Percentiles rank a stretch among this genome's conserved stretches.
phyloP scores from a whole-genome alignment of 1,284 basidiomycete genomes.

The Trametes sp. region DNA sequence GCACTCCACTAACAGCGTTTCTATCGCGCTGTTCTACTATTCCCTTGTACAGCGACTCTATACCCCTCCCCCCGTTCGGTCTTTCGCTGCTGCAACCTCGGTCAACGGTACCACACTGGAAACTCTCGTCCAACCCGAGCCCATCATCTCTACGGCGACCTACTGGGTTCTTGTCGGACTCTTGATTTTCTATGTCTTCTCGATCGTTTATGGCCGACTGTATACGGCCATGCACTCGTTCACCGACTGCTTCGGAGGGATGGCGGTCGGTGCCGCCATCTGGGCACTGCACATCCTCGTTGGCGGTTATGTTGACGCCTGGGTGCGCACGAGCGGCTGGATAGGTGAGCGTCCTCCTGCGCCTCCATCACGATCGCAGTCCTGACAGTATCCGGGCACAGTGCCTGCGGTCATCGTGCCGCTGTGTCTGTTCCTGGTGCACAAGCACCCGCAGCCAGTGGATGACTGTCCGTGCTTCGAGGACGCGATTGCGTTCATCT shows the following conservation, averaged over 20 bases:
- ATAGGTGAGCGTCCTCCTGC: slow-evolving; percentile 49
- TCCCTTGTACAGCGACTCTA: slow-evolving; percentile 61
- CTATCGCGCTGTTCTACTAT: slow-evolving; percentile 84
- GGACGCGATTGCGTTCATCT: slow-evolving; percentile 93
- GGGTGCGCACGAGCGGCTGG: slow-evolving; percentile 62
- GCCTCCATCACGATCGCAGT: neutral
- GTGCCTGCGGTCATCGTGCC: slow-evolving; percentile 78
- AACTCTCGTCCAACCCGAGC: slow-evolving; percentile 11
- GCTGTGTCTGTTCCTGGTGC: slow-evolving; percentile 76
- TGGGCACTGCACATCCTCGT: slow-evolving; percentile 63
- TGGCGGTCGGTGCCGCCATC: slow-evolving; percentile 68
- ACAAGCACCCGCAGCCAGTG: slow-evolving; percentile 91
- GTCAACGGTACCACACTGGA: slow-evolving; percentile 15
- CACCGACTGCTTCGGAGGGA: slow-evolving; percentile 77
- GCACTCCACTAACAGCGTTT: slow-evolving; percentile 92
- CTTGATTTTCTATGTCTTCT: slow-evolving; percentile 71
- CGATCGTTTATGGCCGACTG: slow-evolving; percentile 88
- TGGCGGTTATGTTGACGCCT: slow-evolving; percentile 52
- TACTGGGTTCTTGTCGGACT: slow-evolving; percentile 54
- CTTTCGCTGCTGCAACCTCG: neutral
- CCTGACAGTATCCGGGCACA: slow-evolving; percentile 27
- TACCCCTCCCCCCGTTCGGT: slow-evolving; percentile 33
- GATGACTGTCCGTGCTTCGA: slow-evolving; percentile 99
- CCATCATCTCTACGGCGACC: slow-evolving; percentile 50
- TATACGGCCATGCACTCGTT: slow-evolving; percentile 94